Evolutionary conservation across 1,284 basidiomycete genomes (phyloP), one percentile per base, ranked within the genome.

Genomic region (Naganishia liquefaciens): DNA sequence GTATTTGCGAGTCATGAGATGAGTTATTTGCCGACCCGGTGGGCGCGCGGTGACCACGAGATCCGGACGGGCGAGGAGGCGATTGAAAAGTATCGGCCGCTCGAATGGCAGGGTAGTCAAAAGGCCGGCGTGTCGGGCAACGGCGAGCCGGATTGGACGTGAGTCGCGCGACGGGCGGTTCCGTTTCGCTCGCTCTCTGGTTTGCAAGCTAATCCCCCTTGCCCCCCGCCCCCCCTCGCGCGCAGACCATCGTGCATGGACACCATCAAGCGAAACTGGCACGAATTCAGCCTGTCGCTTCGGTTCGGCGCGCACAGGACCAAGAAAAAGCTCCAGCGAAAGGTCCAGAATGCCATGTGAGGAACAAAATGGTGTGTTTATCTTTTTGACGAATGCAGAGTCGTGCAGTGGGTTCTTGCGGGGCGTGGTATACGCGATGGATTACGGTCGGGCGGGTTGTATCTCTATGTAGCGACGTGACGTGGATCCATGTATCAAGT

Each of bases 281-380:
- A 77, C 52, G 77, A 79, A 57, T 65, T 79, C 30, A 64, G 68
- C 19, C 75, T 76, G 2, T 74, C 72, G 46, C 73, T 77, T 21
- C 70, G 77, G 27, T 80, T 79, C 61, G 70, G 71, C 62, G 62
- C 77, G 62, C 78, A 78, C 67, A 68, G 77, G 43, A 73, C 79
- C 7, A 79, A 77, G 70, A 79, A 79, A 72, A 79, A 77, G 73
- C 51, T 80, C 40, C 67, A 74, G 53, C 68, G 79, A 49, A 78
- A 77, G 63, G 74, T 66, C 21, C 43, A 54, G 39, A 66, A 66
- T 23, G 57, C 46, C 37, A 60, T 49, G 17, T 60, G n/a, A n/a
- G n/a, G n/a, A 60, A 37, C 33, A 33, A 37, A 5, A 3, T 9
- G 33, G 33, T 10, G 33, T 37, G 33, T 37, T 37, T n/a, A n/a